Evolutionary conservation across 495 filamentous ascomycete genomes (phyloP), one percentile per base, ranked within the genome.

Genomic region (Annulohypoxylon bovei): DNA sequence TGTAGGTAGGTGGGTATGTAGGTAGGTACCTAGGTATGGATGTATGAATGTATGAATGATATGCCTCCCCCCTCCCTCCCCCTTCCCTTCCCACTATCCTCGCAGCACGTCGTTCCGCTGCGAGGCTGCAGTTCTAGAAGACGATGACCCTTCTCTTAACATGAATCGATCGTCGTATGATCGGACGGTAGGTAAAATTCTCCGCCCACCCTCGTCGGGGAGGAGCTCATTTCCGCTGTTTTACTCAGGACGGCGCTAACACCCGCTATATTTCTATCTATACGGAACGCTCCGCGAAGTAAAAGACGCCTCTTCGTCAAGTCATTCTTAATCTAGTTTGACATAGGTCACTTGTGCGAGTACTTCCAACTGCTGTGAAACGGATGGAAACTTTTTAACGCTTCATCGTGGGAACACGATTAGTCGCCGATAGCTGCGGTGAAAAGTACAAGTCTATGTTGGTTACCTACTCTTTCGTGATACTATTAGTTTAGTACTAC

Each of bases 141-240:
- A 22, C 39, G 49, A 22, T 9, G 44, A 50, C 54, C 55, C 60
- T 65, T 22, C 39, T 57, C 55, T 65, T 6, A 27, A 33, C 18
- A 6, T 27, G 14, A 49, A 55, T 44, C 30, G 69, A 72, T 67
- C 39, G 18, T 49, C 60, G 14, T 16, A 59, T 22, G 59, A 57
- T 72, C 59, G 60, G 55, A 33, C 39, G 18, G 49, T 39, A 27
- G 25, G 54, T 62, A 39, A 35, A 46, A 55, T 50, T 39, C 58
- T 55, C 64, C 58, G 18, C 53, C 59, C 70, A 68, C 58, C 47
- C 35, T 67, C 25, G 11, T 50, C 64, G 68, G 14, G 46, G 58
- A 60, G 57, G 25, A 52, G 40, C 30, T 72, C 69, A 72, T 67
- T 64, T 72, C 60, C 59, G 64, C 46, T 72, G 70, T 72, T 61